Conservation (phyloP, 2,329 filamentous ascomycete genomes). For the Paecilomyces sp. region DNA sequence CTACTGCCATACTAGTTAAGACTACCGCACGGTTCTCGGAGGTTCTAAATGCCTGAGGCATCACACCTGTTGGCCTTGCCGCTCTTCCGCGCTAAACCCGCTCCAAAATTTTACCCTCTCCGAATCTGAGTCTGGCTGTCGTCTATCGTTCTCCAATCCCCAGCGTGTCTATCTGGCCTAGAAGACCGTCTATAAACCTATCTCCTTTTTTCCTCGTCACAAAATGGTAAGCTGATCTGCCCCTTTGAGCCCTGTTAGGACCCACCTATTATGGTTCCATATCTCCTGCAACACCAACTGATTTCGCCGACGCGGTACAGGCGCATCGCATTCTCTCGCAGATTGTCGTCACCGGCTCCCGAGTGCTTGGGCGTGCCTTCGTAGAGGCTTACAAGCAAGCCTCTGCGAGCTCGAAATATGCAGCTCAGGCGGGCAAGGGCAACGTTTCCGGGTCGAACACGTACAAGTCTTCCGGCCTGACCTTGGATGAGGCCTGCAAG, state of each 20-base stretch:
- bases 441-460: constrained; percentile 46
- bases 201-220: not conserved
- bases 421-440: constrained; percentile 61
- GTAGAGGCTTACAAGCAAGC: constrained; percentile 94
- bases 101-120: constrained; percentile 8
- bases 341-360: constrained; percentile 81
- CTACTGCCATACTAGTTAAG: no score
- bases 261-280: not conserved
- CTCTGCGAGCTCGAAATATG: constrained; percentile 75
- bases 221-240: not conserved
- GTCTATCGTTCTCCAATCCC: not conserved
- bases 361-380: constrained; percentile 89
- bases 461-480: constrained; percentile 64
- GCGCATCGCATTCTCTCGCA: constrained; percentile 92
- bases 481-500: constrained; percentile 92
- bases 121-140: not conserved
- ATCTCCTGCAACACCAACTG: not conserved
- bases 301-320: constrained; percentile 39
- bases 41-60: not conserved
- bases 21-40: not conserved
- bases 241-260: not conserved
- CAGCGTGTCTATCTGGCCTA: not conserved
- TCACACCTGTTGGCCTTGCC: not conserved
- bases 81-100: constrained; percentile 4
- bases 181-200: not conserved